Conservation (phyloP, 1,284 basidiomycete species). For the Sanghuangporus baumii region DNA sequence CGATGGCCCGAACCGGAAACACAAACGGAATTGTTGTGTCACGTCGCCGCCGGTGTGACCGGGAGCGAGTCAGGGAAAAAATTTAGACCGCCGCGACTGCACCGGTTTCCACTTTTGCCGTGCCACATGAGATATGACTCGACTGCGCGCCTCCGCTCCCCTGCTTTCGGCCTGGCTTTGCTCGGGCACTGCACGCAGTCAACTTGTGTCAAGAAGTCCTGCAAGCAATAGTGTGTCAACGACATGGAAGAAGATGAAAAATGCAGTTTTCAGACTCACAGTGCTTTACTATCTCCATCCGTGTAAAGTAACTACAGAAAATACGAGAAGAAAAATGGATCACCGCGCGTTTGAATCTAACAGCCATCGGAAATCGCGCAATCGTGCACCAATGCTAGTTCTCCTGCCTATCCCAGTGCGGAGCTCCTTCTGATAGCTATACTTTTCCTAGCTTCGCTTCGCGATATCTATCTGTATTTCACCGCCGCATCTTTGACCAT, state of each 20-base stretch:
- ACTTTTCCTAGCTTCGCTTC: background rate
- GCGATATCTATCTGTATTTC: background rate
- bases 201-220: background rate
- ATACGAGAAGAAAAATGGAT: background rate
- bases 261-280: background rate
- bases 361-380: background rate
- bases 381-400: background rate
- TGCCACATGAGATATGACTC: background rate
- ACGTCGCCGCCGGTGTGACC: constrained; percentile 1
- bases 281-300: no score
- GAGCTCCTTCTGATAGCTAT: background rate
- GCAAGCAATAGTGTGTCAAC: background rate
- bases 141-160: background rate
- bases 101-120: background rate
- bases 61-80: constrained; percentile 2
- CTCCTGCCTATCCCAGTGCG: background rate
- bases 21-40: background rate
- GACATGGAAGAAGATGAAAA: background rate
- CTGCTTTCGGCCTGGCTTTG: background rate
- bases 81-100: background rate
- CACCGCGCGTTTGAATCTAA: background rate
- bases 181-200: background rate
- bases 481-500: background rate
- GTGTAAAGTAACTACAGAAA: background rate
- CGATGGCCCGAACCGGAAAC: background rate